Percentiles rank a stretch among this genome's conserved stretches.
These are phyloP conservation scores for Termitomyces sp. DNA, from an alignment of 1,284 basidiomycete genomes.

Conservation along the genomic window DNA sequence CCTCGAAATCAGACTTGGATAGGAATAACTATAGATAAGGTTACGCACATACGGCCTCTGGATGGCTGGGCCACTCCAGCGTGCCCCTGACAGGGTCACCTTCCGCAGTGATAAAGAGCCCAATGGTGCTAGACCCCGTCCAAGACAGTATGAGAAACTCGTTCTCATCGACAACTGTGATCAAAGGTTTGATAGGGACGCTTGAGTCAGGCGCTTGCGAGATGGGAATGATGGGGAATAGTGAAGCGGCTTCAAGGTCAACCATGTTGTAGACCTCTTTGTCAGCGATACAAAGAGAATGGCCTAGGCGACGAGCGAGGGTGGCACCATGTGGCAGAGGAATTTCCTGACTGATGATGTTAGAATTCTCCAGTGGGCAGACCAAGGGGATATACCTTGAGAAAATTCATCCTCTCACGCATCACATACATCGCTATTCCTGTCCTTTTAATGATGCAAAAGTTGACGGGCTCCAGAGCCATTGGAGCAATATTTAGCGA, in stretches of 20 bases:
- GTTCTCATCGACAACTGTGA: conserved; percentile 67
- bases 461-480: conserved; percentile 57
- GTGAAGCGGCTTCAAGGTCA: conserved; percentile 62
- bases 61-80: conserved; percentile 78
- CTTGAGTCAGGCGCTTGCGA: conserved; percentile 54
- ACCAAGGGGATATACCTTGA: conserved; percentile 43
- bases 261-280: conserved; percentile 70
- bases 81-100: conserved; percentile 89
- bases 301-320: conserved; percentile 61
- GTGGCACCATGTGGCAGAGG: conserved; percentile 64
- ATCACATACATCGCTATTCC: conserved; percentile 66
- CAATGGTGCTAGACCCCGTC: conserved; percentile 73
- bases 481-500: conserved; percentile 34
- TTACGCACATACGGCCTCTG: conserved; percentile 68
- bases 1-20: not conserved
- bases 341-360: conserved; percentile 56
- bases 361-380: not conserved
- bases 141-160: conserved; percentile 80
- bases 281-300: conserved; percentile 72
- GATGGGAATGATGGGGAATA: conserved; percentile 72
- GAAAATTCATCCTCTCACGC: conserved; percentile 53
- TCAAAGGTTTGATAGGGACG: conserved; percentile 57
- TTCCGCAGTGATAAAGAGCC: conserved; percentile 77
- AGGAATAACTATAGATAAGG: not conserved
- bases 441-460: conserved; percentile 74